These are phyloP conservation scores for Fusarium liriodendri DNA, from an alignment of 2,329 filamentous ascomycete genomes.

Conservation along the genomic window DNA sequence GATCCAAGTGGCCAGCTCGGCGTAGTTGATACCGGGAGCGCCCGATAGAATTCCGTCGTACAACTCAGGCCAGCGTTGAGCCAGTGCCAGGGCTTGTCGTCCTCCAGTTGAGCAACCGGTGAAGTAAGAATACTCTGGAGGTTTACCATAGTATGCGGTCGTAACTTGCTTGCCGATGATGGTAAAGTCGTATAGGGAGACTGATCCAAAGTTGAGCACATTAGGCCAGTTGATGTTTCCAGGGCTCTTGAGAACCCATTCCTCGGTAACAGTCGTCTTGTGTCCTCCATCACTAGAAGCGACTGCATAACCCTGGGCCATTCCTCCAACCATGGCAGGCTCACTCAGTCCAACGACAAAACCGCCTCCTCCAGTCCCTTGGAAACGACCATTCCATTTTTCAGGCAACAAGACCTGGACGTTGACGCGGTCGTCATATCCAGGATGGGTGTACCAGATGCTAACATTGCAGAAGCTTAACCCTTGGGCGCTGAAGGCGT, in stretches of 20 bases:
- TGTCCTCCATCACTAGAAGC: background rate
- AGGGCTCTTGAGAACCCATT: background rate
- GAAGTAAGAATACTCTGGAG: background rate
- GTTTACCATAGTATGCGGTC: background rate
- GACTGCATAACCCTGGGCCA: background rate
- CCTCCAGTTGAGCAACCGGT: background rate
- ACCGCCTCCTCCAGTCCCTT: background rate
- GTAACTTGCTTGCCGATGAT: background rate
- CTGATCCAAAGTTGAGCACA: background rate
- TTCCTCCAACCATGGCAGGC: background rate
- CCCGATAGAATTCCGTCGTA: background rate
- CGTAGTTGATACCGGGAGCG: background rate
- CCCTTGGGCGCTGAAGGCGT: background rate
- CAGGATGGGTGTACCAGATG: background rate
- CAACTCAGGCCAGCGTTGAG: background rate
- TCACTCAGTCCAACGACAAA: background rate
- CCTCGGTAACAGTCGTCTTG: background rate
- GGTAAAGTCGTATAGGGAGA: background rate
- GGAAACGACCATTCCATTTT: background rate
- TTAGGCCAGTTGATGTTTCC: background rate
- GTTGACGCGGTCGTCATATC: background rate
- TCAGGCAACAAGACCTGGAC: background rate
- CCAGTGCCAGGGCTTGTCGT: background rate
- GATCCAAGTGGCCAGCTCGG: background rate
- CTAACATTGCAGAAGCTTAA: background rate